Evolutionary conservation across 2,329 filamentous ascomycete genomes (phyloP), one percentile per base, ranked within the genome.

Genomic region (Trichoderma sp.): DNA sequence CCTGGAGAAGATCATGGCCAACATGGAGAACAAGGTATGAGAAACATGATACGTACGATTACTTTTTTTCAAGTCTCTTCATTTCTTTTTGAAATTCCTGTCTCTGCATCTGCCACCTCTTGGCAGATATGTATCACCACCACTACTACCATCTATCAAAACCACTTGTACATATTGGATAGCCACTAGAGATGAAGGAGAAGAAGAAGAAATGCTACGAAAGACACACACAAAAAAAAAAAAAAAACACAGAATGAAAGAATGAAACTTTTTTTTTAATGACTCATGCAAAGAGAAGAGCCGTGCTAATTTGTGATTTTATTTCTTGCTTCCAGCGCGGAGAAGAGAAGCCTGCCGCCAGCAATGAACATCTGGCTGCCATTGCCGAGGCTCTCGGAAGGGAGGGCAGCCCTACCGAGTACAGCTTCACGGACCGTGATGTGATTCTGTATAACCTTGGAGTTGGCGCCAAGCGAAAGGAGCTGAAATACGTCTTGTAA

Each of bases 391-490:
- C 92, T 37, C 90, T 94, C 83, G 87, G 89, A 75, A 85, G 89
- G 59, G 87, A 94, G 79, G 85, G 91, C 46, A 77, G 79, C 52
- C 91, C 91, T 64, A 93, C 92, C 67, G 87, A 91, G 75, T 98
- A 92, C 83, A 86, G 85, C 71, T 98, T 94, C 77, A 89, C 90
- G 72, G 94, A 98, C 77, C 90, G 89, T 75, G 96, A 99, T 79
- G 86, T 91, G 61, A 96, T 97, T 75, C 90, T 99, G 59, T 99
- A 99, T 87, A 98, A 97, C 83, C 86, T 99, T 52, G 95, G 95
- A 70, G 81, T 99, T 70, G 96, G 96, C 69, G 94, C 95, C 73
- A 97, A 97, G 85, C 90, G 92, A 74, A 93, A 88, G 34, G 93
- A 99, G 71, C 87, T 99, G 49, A 88, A 90, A 72, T 90, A 96